These are phyloP conservation scores for Apiotrichum laibachii DNA, from an alignment of 1,284 basidiomycete species.

Conservation along the genomic window DNA sequence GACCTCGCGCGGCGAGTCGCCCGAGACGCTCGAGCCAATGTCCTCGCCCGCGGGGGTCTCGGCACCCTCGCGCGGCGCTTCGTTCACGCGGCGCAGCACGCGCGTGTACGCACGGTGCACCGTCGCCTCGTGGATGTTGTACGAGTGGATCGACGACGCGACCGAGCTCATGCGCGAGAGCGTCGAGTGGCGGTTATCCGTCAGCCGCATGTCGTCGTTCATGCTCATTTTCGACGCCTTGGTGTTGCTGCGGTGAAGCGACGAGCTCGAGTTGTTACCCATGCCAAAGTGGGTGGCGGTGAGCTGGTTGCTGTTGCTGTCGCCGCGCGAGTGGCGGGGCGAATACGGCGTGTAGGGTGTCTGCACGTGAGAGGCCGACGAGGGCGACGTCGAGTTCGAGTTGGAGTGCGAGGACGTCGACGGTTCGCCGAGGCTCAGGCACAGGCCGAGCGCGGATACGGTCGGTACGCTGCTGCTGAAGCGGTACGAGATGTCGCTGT, in stretches of 20 bases:
- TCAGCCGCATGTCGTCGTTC: constrained; percentile 1
- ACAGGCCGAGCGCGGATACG: constrained; percentile 5
- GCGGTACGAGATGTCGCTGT: not conserved
- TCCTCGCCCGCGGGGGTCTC: constrained; percentile 3
- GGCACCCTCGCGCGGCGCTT: constrained; percentile 4
- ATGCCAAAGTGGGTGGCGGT: too few species aligned
- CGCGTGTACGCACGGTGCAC: constrained; percentile 27
- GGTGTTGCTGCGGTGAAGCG: not conserved
- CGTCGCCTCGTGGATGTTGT: constrained; percentile 21
- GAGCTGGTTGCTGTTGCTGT: not conserved
- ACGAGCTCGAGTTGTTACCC: not conserved
- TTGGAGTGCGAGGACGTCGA: not conserved
- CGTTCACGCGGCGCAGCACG: constrained; percentile 16
- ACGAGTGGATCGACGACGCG: constrained; percentile 37
- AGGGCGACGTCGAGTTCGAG: not conserved
- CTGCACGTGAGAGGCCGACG: not conserved
- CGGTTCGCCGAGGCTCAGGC: constrained; percentile 3
- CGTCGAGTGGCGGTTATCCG: not conserved
- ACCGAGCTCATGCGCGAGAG: constrained; percentile 15
- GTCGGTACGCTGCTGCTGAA: not conserved
- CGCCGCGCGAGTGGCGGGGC: not conserved
- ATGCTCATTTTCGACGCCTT: not conserved
- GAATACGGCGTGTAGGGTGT: not conserved
- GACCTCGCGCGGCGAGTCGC: not conserved
- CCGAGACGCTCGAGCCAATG: not conserved